Base-by-base conservation (phyloP, 1,139 yeast species). In the Taphrina confusa region DNA sequence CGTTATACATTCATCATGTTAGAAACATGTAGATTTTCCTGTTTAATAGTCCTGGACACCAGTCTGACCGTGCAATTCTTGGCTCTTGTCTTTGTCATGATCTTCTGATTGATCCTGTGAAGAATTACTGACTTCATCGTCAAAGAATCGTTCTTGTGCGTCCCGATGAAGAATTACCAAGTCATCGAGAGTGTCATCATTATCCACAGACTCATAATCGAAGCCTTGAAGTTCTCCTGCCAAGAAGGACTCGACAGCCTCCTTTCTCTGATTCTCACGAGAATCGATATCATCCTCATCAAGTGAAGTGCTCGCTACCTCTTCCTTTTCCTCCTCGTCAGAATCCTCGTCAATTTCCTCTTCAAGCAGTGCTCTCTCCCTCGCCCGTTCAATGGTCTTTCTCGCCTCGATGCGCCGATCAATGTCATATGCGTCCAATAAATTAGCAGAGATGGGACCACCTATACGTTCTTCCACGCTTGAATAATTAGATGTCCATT, bases 101-200 rank as follows among this genome's bases (percentile, higher is more conserved):
- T 39, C 30, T 31, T 31, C 54, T 23, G 40, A 9, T 33, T 31
- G 40, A n/a, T n/a, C n/a, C n/a, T n/a, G n/a, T n/a, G n/a, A n/a
- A n/a, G n/a, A n/a, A n/a, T n/a, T n/a, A n/a, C n/a, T n/a, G 23
- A 18, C 37, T 1, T 51, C 47, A 16, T 45, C 47, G 4, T 44
- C 57, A 4, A 52, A 52, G 31, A 39, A 52, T 9, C 23, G 6
- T 18, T 52, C 57, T 42, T 52, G 33, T 20, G 23, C 49, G 1
- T 52, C 57, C 9, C 57, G 49, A 6, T n/a, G 30, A n/a, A 31
- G 20, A 4, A 18, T 18, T 22, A 5, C 34, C 31, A 28, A n/a
- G 33, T 40, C 42, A 30, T 42, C 57, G 4, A 52, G 33, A 2
- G 49, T 1, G 12, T 12, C 42, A 22, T 52, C 57, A 1, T 31